These are phyloP conservation scores for Neocallimastix lanati DNA, from an alignment of 192 early-diverging fungal genomes.

Conservation along the genomic window DNA sequence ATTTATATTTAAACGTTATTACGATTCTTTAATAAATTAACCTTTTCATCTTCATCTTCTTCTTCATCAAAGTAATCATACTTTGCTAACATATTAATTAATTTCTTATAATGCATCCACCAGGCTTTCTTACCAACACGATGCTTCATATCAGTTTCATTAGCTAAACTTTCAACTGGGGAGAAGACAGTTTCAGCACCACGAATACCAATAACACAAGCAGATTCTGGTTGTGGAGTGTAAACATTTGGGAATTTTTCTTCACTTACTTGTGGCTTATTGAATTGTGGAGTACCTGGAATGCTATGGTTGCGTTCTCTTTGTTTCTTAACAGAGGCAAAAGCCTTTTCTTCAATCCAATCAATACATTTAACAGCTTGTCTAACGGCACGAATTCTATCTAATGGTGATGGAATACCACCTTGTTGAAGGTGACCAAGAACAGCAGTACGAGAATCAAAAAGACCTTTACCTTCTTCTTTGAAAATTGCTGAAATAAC, in stretches of 20 bases:
- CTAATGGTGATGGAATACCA: constrained; percentile 76
- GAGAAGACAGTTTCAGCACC: constrained; percentile 58
- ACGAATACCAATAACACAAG: constrained; percentile 60
- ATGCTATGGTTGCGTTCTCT: not conserved
- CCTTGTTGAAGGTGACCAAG: constrained; percentile 95
- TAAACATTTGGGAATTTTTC: constrained; percentile 35
- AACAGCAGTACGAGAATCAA: constrained; percentile 74
- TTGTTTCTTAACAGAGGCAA: not conserved
- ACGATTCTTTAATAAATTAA: not conserved
- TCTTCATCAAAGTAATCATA: constrained; percentile 18
- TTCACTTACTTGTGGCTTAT: not conserved
- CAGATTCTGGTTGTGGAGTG: constrained; percentile 33
- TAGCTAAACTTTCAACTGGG: constrained; percentile 41
- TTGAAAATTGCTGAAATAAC: constrained; percentile 68
- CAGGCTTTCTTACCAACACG: constrained; percentile 56
- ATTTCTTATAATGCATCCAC: constrained; percentile 24
- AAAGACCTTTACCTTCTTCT: constrained; percentile 71
- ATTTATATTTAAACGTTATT: not conserved
- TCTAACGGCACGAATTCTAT: constrained; percentile 82
- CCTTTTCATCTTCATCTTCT: not conserved
- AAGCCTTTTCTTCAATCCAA: constrained; percentile 57
- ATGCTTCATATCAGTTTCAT: constrained; percentile 58
- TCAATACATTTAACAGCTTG: constrained; percentile 63
- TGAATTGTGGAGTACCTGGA: constrained; percentile 1
- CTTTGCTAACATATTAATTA: constrained; percentile 25